Evolutionary conservation across 2,329 filamentous ascomycete genomes (phyloP).

Genomic region (Beauveria sp.): DNA sequence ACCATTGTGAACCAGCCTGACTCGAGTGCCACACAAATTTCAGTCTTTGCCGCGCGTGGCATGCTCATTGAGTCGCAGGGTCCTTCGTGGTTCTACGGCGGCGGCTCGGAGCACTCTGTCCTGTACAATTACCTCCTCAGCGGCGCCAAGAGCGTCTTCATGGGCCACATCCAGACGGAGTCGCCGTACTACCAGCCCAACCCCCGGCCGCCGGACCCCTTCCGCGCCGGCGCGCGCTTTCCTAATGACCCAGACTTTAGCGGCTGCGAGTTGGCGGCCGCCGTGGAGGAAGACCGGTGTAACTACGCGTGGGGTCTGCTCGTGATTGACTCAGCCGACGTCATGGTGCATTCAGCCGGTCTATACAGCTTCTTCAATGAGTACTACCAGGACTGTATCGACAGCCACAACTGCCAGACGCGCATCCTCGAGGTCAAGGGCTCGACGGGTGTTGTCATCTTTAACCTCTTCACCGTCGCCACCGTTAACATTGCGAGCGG

Average conservation of each 20-base stretch:
- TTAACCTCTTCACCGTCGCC: constrained; percentile 9
- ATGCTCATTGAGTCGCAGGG: constrained; percentile 25
- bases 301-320: constrained; percentile 42
- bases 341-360: constrained; percentile 45
- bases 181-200: constrained; percentile 50
- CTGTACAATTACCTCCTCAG: constrained; percentile 45
- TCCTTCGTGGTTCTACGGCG: constrained; percentile 39
- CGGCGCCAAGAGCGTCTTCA: constrained; percentile 40
- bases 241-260: constrained; percentile 13
- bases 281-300: constrained; percentile 15
- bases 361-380: constrained; percentile 54
- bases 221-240: constrained; percentile 19
- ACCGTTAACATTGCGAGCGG: constrained; percentile 11
- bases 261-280: constrained; percentile 23
- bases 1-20: not conserved
- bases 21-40: constrained; percentile 17
- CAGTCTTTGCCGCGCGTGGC: constrained; percentile 28
- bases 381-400: constrained; percentile 43
- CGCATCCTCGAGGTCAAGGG: constrained; percentile 15
- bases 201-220: constrained; percentile 37
- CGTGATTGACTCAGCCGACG: constrained; percentile 38
- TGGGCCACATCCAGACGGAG: constrained; percentile 46
- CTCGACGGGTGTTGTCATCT: constrained; percentile 12
- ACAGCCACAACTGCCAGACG: constrained; percentile 38
- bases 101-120: constrained; percentile 41